Conservation (phyloP, 306 rosid species). For the Carpinus fangiana region DNA sequence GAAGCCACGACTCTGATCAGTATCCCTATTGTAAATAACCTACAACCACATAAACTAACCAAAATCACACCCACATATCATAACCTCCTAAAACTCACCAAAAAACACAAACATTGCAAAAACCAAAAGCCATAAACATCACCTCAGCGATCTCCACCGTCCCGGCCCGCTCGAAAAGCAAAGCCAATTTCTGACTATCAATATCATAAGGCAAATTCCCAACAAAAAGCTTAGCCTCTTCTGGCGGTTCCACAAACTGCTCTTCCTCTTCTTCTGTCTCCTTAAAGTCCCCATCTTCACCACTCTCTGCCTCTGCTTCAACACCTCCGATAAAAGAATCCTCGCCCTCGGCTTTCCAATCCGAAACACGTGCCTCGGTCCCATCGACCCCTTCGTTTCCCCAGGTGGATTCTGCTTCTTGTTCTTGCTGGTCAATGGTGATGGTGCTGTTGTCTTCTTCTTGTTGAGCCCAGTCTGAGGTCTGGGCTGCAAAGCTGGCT, state of each 20-base stretch:
- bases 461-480: conserved; percentile 79
- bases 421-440: conserved; percentile 35
- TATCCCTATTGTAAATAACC: conserved; percentile 85
- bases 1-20: conserved; percentile 87
- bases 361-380: conserved; percentile 35
- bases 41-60: conserved; percentile 29
- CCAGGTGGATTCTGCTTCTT: conserved; percentile 36
- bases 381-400: conserved; percentile 41
- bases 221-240: conserved; percentile 77
- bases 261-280: conserved; percentile 37
- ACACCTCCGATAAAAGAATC: conserved; percentile 21
- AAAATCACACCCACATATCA: neutral
- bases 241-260: conserved; percentile 45
- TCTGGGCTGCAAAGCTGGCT: conserved; percentile 63
- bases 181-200: conserved; percentile 70
- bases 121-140: conserved; percentile 8
- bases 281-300: conserved; percentile 41
- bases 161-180: conserved; percentile 74
- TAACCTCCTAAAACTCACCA: neutral
- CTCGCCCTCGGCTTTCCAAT: conserved; percentile 46
- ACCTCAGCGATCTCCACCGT: conserved; percentile 90
- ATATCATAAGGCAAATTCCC: conserved; percentile 89
- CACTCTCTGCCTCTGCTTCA: conserved; percentile 26
- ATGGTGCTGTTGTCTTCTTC: conserved; percentile 48
- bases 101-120: conserved; percentile 9